Evolutionary conservation across 1,139 yeast genomes (phyloP).

Genomic region (Debaryomycetaceae sp.): DNA sequence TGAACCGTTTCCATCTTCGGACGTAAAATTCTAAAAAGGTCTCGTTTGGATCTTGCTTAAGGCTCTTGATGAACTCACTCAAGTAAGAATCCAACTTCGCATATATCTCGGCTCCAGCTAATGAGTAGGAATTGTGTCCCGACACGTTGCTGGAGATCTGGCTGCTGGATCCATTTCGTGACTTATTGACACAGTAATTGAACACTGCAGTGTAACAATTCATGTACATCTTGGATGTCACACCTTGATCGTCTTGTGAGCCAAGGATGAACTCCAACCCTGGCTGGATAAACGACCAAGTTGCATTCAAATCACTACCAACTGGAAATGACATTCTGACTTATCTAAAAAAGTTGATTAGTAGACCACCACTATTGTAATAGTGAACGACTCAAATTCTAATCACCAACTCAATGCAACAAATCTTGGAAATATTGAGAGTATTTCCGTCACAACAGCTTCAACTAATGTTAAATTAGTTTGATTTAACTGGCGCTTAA

Average conservation of each 20-base stretch:
- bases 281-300: constrained; percentile 77
- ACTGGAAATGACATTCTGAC: constrained; percentile 18
- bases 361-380: background rate
- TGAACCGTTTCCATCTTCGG: constrained; percentile 81
- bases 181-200: constrained; percentile 87
- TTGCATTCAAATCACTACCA: constrained; percentile 57
- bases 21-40: constrained; percentile 82
- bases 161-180: constrained; percentile 35
- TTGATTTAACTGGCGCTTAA: background rate
- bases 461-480: background rate
- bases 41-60: constrained; percentile 55
- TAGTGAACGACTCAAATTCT: background rate
- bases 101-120: constrained; percentile 90
- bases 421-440: background rate
- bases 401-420: background rate
- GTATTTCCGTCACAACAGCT: background rate
- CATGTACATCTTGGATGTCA: constrained; percentile 73
- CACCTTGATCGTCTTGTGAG: constrained; percentile 59
- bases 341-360: background rate
- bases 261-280: constrained; percentile 70
- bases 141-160: constrained; percentile 10
- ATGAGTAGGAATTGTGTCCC: constrained; percentile 37
- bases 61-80: constrained; percentile 52
- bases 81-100: constrained; percentile 66
- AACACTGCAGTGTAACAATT: constrained; percentile 79